Conservation (phyloP, 1,139 yeast genomes). For the Blastobotrys apis region DNA sequence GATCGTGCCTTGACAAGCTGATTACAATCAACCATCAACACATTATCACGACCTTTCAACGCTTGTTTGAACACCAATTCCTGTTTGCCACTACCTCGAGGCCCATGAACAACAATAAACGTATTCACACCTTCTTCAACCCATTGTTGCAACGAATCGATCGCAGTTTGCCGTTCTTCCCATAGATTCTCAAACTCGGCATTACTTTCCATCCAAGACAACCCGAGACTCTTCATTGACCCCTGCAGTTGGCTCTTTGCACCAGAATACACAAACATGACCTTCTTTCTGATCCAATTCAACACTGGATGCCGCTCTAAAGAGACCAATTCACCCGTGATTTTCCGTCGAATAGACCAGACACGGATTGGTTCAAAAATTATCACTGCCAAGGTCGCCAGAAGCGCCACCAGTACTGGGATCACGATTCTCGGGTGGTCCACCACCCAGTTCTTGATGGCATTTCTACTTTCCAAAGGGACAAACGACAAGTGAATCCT, state of each 20-base stretch:
- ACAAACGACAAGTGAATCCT: slow-evolving; percentile 69
- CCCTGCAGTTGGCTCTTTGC: slow-evolving; percentile 30
- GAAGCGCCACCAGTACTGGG: slow-evolving; percentile 56
- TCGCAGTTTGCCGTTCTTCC: slow-evolving; percentile 66
- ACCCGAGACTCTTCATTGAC: slow-evolving; percentile 29
- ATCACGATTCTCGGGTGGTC: slow-evolving; percentile 79
- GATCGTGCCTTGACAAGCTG: slow-evolving; percentile 57
- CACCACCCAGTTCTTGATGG: slow-evolving; percentile 49
- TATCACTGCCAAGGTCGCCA: slow-evolving; percentile 76
- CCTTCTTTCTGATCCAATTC: slow-evolving; percentile 27
- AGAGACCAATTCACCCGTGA: slow-evolving; percentile 32
- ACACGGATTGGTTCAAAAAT: slow-evolving; percentile 91
- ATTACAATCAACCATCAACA: slow-evolving; percentile 77
- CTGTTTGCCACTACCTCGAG: slow-evolving; percentile 89
- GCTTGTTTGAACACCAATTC: slow-evolving; percentile 73
- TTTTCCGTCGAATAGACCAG: slow-evolving; percentile 69
- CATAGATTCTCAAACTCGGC: slow-evolving; percentile 47
- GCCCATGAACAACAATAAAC: slow-evolving; percentile 85
- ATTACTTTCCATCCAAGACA: slow-evolving; percentile 19
- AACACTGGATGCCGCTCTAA: slow-evolving; percentile 17
- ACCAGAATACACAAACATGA: slow-evolving; percentile 15
- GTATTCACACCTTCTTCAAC: slow-evolving; percentile 74
- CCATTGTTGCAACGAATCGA: slow-evolving; percentile 71
- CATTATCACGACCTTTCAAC: slow-evolving; percentile 51
- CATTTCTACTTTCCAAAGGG: slow-evolving; percentile 49